phyloP scores from a whole-genome alignment of 345 rosid genomes.

The Combretum micranthum region DNA sequence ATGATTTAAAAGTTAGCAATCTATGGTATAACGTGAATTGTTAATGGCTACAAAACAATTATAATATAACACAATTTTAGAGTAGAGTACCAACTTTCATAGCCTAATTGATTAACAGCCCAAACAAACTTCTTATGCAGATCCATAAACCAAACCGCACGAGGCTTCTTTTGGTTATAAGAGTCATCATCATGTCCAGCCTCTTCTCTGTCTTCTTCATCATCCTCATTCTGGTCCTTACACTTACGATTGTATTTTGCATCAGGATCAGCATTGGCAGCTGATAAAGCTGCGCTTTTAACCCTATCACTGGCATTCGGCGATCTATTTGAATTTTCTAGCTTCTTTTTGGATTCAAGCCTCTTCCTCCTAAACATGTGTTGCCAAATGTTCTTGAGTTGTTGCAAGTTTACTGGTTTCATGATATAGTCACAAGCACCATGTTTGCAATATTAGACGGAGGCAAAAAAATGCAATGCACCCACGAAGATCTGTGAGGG shows the following conservation, averaged over 20 bases:
- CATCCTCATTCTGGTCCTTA: slow-evolving; percentile 69
- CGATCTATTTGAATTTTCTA: slow-evolving; percentile 20
- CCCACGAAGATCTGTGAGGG: slow-evolving; percentile 94
- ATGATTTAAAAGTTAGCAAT: neutral
- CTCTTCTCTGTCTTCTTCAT: slow-evolving; percentile 56
- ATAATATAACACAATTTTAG: neutral
- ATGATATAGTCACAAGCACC: slow-evolving; percentile 87
- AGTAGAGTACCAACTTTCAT: slow-evolving; percentile 57
- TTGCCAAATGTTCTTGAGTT: slow-evolving; percentile 91
- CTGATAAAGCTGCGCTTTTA: slow-evolving; percentile 21
- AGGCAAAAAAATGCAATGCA: slow-evolving; percentile 91
- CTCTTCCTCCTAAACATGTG: slow-evolving; percentile 62
- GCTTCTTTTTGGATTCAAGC: slow-evolving; percentile 20
- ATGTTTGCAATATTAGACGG: slow-evolving; percentile 82
- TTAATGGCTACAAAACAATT: neutral
- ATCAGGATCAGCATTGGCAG: slow-evolving; percentile 25
- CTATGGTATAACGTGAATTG: neutral
- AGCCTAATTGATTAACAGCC: slow-evolving; percentile 84
- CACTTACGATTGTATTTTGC: slow-evolving; percentile 45
- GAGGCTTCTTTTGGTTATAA: slow-evolving; percentile 67
- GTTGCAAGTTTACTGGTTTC: slow-evolving; percentile 78
- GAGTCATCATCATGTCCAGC: slow-evolving; percentile 58
- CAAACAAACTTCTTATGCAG: slow-evolving; percentile 75
- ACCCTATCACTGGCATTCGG: slow-evolving; percentile 19
- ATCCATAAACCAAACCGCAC: slow-evolving; percentile 87